A percentile compares a stretch with the other conserved stretches of the same genome.
Conservation (phyloP, 106 monocot species). For the Posidonia australis region DNA sequence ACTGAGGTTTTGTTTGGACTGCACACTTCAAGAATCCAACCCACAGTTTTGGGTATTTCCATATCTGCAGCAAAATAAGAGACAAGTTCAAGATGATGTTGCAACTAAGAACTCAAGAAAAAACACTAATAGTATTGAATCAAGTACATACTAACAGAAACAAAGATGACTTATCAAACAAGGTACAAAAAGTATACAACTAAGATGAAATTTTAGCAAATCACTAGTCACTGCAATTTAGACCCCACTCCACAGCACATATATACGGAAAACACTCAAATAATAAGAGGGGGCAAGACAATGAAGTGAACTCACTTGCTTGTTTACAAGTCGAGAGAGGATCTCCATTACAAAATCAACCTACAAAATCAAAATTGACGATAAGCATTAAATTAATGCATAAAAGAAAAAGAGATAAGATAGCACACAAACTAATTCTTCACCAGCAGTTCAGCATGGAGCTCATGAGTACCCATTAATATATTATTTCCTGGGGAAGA, state of each 20-base stretch:
- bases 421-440: background rate
- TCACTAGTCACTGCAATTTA: background rate
- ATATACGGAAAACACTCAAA: background rate
- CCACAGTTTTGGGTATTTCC: constrained; percentile 96
- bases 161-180: background rate
- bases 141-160: too few relatives aligned
- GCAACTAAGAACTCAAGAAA: background rate
- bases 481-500: background rate
- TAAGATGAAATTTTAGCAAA: background rate
- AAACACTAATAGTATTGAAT: too few relatives aligned
- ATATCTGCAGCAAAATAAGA: constrained; percentile 48
- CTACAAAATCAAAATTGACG: constrained; percentile 25
- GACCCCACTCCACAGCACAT: background rate
- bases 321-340: constrained; percentile 77
- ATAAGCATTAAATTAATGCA: background rate
- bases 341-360: constrained; percentile 98
- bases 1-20: constrained; percentile 76
- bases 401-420: background rate
- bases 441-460: background rate
- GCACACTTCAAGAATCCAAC: constrained; percentile 91
- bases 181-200: background rate
- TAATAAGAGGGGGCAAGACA: background rate
- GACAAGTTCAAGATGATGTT: background rate
- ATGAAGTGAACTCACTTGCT: constrained; percentile 49
- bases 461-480: background rate